Evolutionary conservation across 495 filamentous ascomycete species (phyloP).

Genomic region (Stereocaulon alpinum): DNA sequence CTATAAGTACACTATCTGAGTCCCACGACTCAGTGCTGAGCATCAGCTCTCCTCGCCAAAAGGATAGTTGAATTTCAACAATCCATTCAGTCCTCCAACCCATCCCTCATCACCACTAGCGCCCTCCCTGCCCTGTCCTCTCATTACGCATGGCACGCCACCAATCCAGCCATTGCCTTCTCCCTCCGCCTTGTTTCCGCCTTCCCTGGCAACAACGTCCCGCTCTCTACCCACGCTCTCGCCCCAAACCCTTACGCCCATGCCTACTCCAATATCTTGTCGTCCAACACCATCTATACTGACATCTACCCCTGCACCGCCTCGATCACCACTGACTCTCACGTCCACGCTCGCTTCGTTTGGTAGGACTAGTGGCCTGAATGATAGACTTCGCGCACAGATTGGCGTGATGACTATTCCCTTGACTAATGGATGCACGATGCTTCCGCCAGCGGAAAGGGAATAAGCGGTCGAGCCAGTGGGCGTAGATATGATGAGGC

Average conservation of each 20-base stretch:
- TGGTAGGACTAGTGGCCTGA: conserved; percentile 83
- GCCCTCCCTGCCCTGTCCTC: conserved; percentile 41
- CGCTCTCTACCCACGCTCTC: conserved; percentile 57
- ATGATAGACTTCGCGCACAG: conserved; percentile 82
- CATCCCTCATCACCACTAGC: conserved; percentile 63
- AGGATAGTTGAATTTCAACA: conserved; percentile 96
- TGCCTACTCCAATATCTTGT: conserved; percentile 45
- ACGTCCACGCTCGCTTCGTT: conserved; percentile 75
- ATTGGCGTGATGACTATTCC: conserved; percentile 86
- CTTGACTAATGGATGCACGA: conserved; percentile 85
- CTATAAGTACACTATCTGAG: too few relatives aligned
- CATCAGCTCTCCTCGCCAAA: conserved; percentile 62
- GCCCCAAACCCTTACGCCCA: conserved; percentile 75
- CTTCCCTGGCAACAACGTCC: conserved; percentile 50
- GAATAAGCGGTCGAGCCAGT: conserved; percentile 94
- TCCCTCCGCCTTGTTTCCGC: conserved; percentile 76
- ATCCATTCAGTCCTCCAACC: conserved; percentile 89
- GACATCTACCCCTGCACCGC: conserved; percentile 55
- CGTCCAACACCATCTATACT: conserved; percentile 69
- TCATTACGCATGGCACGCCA: conserved; percentile 50
- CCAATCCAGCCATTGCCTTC: conserved; percentile 54
- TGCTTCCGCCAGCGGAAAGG: conserved; percentile 83
- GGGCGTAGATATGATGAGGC: conserved; percentile 86
- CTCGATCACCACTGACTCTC: conserved; percentile 56
- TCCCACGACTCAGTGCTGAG: too few relatives aligned